These are phyloP conservation scores for Chenopodium album DNA, from an alignment of 148 eudicot species.

Conservation along the genomic window DNA sequence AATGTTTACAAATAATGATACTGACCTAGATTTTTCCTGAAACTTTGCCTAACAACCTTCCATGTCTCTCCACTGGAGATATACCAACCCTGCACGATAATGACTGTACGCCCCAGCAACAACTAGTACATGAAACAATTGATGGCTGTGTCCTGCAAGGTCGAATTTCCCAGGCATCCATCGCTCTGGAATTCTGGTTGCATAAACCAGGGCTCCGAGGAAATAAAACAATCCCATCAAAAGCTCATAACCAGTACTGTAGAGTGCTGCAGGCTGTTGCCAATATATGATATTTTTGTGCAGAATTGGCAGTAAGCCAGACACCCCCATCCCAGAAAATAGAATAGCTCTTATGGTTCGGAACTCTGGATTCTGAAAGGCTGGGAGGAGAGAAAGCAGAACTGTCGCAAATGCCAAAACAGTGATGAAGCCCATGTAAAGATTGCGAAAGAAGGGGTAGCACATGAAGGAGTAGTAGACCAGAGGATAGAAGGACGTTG, in stretches of 20 bases:
- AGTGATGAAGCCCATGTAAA: constrained; percentile 85
- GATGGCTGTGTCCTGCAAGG: constrained; percentile 91
- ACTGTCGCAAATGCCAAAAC: constrained; percentile 61
- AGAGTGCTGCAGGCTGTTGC: constrained; percentile 72
- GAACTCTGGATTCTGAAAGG: constrained; percentile 68
- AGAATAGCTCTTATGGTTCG: constrained; percentile 57
- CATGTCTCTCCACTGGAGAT: constrained; percentile 85
- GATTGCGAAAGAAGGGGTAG: constrained; percentile 76
- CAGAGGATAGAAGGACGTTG: constrained; percentile 89
- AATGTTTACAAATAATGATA: constrained; percentile 7
- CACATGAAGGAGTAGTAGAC: constrained; percentile 99
- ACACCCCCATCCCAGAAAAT: constrained; percentile 82
- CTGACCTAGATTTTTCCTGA: background rate
- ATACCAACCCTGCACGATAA: constrained; percentile 76
- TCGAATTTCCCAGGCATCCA: constrained; percentile 99
- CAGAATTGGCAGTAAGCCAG: constrained; percentile 64
- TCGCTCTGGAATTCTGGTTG: constrained; percentile 74
- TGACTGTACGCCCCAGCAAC: constrained; percentile 94
- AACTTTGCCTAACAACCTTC: constrained; percentile 54
- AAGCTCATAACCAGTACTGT: constrained; percentile 78
- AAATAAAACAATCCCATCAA: constrained; percentile 84
- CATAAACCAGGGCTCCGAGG: constrained; percentile 76
- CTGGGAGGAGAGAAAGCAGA: constrained; percentile 68
- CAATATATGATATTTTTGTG: constrained; percentile 75
- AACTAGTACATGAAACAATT: constrained; percentile 80